phyloP scores from a whole-genome alignment of 768 basidiomycete genomes.

The Guyanaporus albipodus region DNA sequence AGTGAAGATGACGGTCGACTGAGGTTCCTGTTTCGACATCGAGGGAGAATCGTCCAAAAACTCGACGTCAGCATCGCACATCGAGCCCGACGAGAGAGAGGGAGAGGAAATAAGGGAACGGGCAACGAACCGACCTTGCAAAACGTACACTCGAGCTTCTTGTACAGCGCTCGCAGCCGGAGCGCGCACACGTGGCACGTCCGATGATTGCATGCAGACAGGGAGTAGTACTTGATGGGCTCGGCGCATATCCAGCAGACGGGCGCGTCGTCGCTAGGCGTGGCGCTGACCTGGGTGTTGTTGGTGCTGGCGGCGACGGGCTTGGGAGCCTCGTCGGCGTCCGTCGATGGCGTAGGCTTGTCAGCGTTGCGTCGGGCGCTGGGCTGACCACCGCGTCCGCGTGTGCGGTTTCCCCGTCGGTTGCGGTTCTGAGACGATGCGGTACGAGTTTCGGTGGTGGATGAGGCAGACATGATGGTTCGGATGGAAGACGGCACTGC shows the following conservation, averaged over 20 bases:
- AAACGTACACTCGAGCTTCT: slow-evolving; percentile 90
- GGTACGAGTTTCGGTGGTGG: slow-evolving; percentile 13
- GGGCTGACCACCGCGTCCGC: slow-evolving; percentile 15
- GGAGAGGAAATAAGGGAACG: too few species aligned
- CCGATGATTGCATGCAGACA: slow-evolving; percentile 89
- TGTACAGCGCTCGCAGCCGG: slow-evolving; percentile 86
- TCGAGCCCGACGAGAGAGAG: neutral
- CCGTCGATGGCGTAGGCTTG: neutral
- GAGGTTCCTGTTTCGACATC: slow-evolving; percentile 52
- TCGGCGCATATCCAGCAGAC: slow-evolving; percentile 96
- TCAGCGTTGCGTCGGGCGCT: slow-evolving; percentile 3
- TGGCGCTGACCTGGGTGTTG: neutral
- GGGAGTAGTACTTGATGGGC: slow-evolving; percentile 82
- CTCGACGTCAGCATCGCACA: neutral
- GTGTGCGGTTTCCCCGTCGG: slow-evolving; percentile 18
- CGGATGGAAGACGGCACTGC: neutral
- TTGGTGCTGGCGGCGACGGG: neutral
- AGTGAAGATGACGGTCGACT: slow-evolving; percentile 74
- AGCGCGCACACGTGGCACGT: slow-evolving; percentile 95
- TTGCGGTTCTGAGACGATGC: neutral
- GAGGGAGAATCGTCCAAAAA: neutral
- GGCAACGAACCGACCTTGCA: slow-evolving; percentile 69
- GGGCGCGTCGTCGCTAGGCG: slow-evolving; percentile 21
- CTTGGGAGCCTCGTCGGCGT: neutral
- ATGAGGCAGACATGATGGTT: slow-evolving; percentile 16